phyloP scores from a whole-genome alignment of 2,329 filamentous ascomycete genomes.

The Byssothecium circinans region DNA sequence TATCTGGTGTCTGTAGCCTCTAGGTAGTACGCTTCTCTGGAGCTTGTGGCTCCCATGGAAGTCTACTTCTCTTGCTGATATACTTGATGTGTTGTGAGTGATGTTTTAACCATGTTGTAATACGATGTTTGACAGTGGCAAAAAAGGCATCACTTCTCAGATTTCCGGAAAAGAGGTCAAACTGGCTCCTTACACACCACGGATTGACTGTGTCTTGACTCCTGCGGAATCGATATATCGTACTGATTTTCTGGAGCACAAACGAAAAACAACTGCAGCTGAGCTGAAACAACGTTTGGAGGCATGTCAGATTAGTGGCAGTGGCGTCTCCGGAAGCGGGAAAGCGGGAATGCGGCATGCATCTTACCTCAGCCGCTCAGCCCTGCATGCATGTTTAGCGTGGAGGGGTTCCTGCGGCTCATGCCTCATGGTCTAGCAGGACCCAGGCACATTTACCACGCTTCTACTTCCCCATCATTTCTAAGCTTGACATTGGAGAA shows the following conservation, averaged over 20 bases:
- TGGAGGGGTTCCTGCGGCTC: slow-evolving; percentile 18
- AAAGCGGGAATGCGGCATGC: slow-evolving; percentile 15
- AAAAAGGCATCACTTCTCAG: too few species aligned
- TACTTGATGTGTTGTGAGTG: neutral
- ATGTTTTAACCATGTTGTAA: neutral
- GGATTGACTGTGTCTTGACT: too few species aligned
- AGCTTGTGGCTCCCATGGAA: slow-evolving; percentile 7
- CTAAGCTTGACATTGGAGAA: neutral
- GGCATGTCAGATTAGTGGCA: slow-evolving; percentile 9
- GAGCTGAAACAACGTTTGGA: neutral
- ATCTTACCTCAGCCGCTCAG: neutral
- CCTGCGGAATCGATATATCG: too few species aligned
- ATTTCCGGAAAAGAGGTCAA: too few species aligned
- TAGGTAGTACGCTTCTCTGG: slow-evolving; percentile 5
- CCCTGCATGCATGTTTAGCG: neutral
- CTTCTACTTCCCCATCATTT: neutral
- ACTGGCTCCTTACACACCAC: too few species aligned
- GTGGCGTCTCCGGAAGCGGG: slow-evolving; percentile 22
- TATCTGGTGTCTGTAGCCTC: slow-evolving; percentile 7
- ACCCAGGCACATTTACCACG: slow-evolving; percentile 1
- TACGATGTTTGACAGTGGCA: neutral
- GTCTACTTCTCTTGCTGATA: slow-evolving; percentile 5
- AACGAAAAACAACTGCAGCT: too few species aligned
- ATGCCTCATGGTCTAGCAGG: slow-evolving; percentile 8
- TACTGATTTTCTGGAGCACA: too few species aligned